Conservation (phyloP, 768 basidiomycete genomes). For the Pleurotus djamor region DNA sequence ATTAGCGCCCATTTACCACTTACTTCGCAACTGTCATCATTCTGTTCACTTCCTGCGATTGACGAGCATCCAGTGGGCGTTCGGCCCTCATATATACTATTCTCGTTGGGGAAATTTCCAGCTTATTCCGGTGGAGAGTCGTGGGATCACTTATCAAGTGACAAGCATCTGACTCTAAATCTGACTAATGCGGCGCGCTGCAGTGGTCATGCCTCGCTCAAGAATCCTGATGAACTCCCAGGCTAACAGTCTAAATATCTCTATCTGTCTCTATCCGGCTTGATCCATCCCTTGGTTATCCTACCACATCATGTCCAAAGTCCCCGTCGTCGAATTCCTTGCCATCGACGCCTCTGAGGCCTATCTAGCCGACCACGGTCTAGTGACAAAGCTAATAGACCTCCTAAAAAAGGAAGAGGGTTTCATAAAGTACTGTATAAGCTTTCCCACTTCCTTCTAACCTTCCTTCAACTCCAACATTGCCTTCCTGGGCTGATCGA, state of each 20-base stretch:
- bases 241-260: neutral
- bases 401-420: constrained; percentile 19
- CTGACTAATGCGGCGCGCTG: neutral
- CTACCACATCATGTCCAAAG: constrained; percentile 3
- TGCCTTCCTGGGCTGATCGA: neutral
- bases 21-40: too few relatives aligned
- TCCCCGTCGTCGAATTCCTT: constrained; percentile 24
- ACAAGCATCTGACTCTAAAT: neutral
- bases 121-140: too few relatives aligned
- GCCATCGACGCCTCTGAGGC: constrained; percentile 21
- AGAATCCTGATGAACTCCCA: too few relatives aligned
- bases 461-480: neutral
- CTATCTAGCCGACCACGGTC: constrained; percentile 14
- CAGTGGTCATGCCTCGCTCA: too few relatives aligned
- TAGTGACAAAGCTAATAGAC: constrained; percentile 14
- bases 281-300: neutral
- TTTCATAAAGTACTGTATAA: constrained; percentile 11
- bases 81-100: neutral
- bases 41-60: too few relatives aligned
- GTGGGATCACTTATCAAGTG: neutral
- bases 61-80: too few relatives aligned
- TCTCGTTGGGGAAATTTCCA: neutral
- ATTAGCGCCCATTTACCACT: neutral
- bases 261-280: neutral
- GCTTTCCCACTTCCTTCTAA: neutral